These are phyloP conservation scores for Pinus tabuliformis DNA, from an alignment of 75 land plant genomes.

Conservation along the genomic window DNA sequence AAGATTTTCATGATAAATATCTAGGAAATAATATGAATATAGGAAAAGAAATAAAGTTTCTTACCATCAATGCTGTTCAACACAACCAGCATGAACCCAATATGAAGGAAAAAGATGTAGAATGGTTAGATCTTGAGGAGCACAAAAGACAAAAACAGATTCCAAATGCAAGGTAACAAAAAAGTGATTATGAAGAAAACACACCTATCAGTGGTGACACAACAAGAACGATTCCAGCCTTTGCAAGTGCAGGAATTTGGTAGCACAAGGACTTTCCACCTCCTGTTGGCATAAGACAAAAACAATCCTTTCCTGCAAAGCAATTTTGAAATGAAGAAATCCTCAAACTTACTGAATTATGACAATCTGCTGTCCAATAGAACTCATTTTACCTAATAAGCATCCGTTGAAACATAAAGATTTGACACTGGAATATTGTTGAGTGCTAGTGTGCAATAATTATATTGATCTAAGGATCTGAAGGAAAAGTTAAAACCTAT, in stretches of 20 bases:
- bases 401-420: no score
- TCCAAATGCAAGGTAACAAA: conserved; percentile 1
- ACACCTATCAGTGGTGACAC: conserved; percentile 89
- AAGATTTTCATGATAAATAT: conserved; percentile 1
- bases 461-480: no score
- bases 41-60: conserved; percentile 1
- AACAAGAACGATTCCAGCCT: conserved; percentile 79
- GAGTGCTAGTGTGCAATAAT: no score
- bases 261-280: conserved; percentile 95
- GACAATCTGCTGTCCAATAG: no score
- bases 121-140: not conserved
- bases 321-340: no score
- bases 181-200: not conserved
- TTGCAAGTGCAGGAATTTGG: conserved; percentile 83
- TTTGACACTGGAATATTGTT: no score
- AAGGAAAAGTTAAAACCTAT: no score
- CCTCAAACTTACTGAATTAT: no score
- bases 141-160: not conserved
- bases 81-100: not conserved
- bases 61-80: conserved; percentile 71
- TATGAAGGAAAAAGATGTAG: not conserved
- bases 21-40: not conserved
- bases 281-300: conserved; percentile 97
- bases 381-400: no score
- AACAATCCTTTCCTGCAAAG: conserved; percentile 83